Percentiles rank a stretch among this genome's conserved stretches.
phyloP scores from a whole-genome alignment of 2,329 filamentous ascomycete genomes.

The Calonectria fujianensis region DNA sequence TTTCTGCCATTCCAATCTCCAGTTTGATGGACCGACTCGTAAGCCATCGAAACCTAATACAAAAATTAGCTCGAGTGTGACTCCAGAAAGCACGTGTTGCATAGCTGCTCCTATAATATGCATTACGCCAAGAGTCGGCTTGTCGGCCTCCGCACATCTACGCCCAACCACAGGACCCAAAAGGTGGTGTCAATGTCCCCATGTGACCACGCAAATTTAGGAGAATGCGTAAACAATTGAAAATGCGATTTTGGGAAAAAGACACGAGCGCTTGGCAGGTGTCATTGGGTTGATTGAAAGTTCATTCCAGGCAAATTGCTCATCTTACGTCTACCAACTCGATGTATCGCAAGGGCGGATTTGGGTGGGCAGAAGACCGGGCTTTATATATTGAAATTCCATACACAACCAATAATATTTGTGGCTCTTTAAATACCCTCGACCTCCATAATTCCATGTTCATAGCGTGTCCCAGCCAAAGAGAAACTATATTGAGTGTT shows the following conservation, averaged over 20 bases:
- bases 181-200: neutral
- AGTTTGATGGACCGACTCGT: slow-evolving; percentile 9
- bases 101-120: neutral
- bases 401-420: too few relatives aligned
- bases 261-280: neutral
- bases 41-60: neutral
- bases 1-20: slow-evolving; percentile 3
- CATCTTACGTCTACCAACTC: too few relatives aligned
- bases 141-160: neutral
- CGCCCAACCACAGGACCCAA: neutral
- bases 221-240: neutral
- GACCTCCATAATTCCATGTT: too few relatives aligned
- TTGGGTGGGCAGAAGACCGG: too few relatives aligned
- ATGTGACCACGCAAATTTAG: neutral
- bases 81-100: slow-evolving; percentile 4
- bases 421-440: too few relatives aligned
- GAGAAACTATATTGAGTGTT: too few relatives aligned
- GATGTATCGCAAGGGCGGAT: too few relatives aligned
- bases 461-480: too few relatives aligned
- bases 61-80: neutral
- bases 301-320: neutral
- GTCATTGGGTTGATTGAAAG: neutral
- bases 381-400: too few relatives aligned
- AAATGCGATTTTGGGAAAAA: neutral
- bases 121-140: neutral